Conservation (phyloP, 106 monocot genomes). For the Dioscorea alata region DNA sequence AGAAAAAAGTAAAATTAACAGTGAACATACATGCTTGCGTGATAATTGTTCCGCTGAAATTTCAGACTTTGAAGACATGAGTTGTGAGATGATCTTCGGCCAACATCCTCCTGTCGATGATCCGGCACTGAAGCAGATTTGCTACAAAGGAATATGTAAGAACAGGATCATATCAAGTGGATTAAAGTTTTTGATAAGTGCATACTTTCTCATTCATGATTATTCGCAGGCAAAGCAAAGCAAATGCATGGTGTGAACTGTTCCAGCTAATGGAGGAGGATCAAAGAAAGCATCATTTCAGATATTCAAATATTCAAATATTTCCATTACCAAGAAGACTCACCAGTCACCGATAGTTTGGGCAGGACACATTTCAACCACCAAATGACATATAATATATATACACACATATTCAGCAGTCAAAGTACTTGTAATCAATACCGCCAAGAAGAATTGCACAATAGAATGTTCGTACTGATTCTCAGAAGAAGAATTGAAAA, state of each 20-base stretch:
- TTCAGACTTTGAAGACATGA: slow-evolving; percentile 90
- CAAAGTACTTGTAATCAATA: too few species aligned
- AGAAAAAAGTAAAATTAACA: too few species aligned
- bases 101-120: slow-evolving; percentile 72
- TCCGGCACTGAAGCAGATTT: slow-evolving; percentile 71
- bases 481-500: too few species aligned
- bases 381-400: too few species aligned
- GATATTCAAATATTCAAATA: background rate
- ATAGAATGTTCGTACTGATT: too few species aligned
- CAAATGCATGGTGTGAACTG: background rate
- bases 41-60: background rate
- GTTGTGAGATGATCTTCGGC: slow-evolving; percentile 87
- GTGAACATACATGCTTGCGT: background rate
- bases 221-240: background rate
- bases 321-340: too few species aligned
- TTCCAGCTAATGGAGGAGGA: background rate
- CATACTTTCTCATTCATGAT: background rate
- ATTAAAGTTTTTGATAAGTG: background rate
- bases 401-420: too few species aligned
- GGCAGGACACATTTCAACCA: too few species aligned
- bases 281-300: background rate
- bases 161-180: background rate
- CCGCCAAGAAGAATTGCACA: too few species aligned
- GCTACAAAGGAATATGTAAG: slow-evolving; percentile 55
- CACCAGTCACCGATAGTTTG: too few species aligned